Evolutionary conservation across 371 early-diverging fungal genomes (phyloP), one percentile per base, ranked within the genome.

Genomic region (Mortierella sp.): DNA sequence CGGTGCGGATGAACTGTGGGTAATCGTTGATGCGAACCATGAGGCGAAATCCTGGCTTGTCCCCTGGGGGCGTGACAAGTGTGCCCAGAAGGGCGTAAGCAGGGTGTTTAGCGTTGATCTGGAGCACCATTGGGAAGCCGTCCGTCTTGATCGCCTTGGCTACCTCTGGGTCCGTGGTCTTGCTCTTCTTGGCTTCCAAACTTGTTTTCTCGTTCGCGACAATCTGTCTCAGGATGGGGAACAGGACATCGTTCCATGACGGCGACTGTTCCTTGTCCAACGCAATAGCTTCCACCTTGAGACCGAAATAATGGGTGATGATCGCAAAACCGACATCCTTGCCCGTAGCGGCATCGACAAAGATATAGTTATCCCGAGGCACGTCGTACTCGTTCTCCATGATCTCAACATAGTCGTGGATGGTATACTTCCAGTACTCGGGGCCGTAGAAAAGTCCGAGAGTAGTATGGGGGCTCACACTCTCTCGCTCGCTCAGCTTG

Each of bases 371-470:
- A 21, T 76, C 63, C 4, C 83, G 73, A 3, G 18, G n/a, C 32
- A 16, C 29, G 24, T 55, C 49, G 46, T 71, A 8, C 24, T 73
- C 48, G 35, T 24, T 54, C 29, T 65, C 51, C 12, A 4, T 56
- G 29, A 70, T 60, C 54, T 78, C 75, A 4, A 58, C 4, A 44
- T 41, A 41, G 5, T 76, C 83, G 24, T 55, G 51, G 43, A 80
- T 78, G 8, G 76, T 75, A 12, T 72, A 87, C n/a, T 87, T 48
- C 77, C 73, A 83, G 75, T 79, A 77, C 27, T 74, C 77, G 4
- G 65, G 49, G 8, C 71, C 43, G 38, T 78, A 78, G 49, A 73
- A 32, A 21, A 83, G 27, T 4, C 80, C 77, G 55, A 83, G 1
- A 8, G 38, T 3, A 1, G 78, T 49, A 10, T 83, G 27, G 10